These are phyloP conservation scores for Dittrichia graveolens DNA, from an alignment of 129 eudicot genomes.

Conservation along the genomic window DNA sequence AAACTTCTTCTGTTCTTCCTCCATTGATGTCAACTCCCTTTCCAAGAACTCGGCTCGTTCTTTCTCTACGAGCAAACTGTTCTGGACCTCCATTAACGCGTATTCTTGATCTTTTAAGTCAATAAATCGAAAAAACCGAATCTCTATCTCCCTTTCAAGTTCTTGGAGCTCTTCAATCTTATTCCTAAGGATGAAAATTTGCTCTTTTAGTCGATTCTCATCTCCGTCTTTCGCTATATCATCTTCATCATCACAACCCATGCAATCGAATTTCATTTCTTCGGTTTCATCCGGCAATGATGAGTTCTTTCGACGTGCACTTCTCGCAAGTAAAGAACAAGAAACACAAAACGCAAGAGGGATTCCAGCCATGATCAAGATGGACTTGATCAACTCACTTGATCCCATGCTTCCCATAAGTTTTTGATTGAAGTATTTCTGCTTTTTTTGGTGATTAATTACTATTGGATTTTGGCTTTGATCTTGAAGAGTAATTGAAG, in stretches of 20 bases:
- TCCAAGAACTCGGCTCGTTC: conserved; percentile 49
- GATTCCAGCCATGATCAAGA: conserved; percentile 59
- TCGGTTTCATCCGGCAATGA: conserved; percentile 6
- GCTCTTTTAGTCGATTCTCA: conserved; percentile 30
- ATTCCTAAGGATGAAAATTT: conserved; percentile 38
- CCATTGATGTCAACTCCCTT: conserved; percentile 48
- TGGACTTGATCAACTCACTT: conserved; percentile 54
- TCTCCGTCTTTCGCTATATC: conserved; percentile 7
- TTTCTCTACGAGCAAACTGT: conserved; percentile 43
- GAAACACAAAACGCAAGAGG: conserved; percentile 60
- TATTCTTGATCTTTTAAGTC: conserved; percentile 58
- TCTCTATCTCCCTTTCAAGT: conserved; percentile 44
- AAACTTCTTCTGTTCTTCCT: conserved; percentile 52
- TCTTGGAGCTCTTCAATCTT: conserved; percentile 51
- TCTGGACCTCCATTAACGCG: conserved; percentile 46
- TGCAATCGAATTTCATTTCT: conserved; percentile 18
- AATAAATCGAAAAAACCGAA: conserved; percentile 36
- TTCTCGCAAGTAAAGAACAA: conserved; percentile 43
- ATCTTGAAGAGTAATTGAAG: conserved; percentile 13
- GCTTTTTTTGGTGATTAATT: background rate
- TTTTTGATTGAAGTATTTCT: background rate
- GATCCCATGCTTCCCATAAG: conserved; percentile 50
- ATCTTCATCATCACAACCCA: background rate
- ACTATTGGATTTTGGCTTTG: conserved; percentile 23
- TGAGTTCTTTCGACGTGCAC: conserved; percentile 32